Conservation (phyloP, 2,329 filamentous ascomycete genomes). For the Fusarium tjaetaba region DNA sequence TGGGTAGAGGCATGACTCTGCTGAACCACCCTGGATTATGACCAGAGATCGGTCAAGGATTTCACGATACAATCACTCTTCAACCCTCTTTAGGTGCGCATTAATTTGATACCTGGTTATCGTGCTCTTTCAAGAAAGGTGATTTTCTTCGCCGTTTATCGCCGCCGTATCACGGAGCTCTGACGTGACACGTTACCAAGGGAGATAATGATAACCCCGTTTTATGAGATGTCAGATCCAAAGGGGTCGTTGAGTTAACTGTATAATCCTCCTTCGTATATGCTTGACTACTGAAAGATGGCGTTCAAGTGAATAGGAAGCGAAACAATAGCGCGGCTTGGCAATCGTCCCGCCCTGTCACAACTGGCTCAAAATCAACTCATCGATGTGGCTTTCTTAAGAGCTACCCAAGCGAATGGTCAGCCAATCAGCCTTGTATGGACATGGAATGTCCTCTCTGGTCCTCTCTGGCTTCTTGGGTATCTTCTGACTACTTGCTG, state of each 20-base stretch:
- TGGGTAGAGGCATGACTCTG: fast-evolving
- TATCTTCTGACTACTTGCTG: too few species aligned
- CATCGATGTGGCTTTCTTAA: fast-evolving
- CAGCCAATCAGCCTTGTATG: too few species aligned
- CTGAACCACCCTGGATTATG: too few species aligned
- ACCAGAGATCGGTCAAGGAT: too few species aligned
- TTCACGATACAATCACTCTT: too few species aligned
- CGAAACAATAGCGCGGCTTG: not conserved
- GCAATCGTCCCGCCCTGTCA: not conserved
- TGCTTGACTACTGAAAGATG: too few species aligned
- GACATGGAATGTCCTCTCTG: too few species aligned
- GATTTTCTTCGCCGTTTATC: fast-evolving
- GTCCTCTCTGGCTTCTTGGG: too few species aligned
- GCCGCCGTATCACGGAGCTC: not conserved
- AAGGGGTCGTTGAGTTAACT: too few species aligned
- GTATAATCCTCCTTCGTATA: too few species aligned
- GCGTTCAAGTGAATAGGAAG: not conserved
- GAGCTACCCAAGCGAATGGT: not conserved
- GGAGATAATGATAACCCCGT: fast-evolving
- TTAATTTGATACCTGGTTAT: too few species aligned
- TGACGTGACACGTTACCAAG: not conserved
- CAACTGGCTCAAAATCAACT: not conserved
- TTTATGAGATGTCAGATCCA: not conserved
- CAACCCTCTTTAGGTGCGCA: fast-evolving
- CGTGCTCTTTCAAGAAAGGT: fast-evolving